Base-by-base conservation (phyloP, 1,139 yeast species). In the Candida mesenterica region DNA sequence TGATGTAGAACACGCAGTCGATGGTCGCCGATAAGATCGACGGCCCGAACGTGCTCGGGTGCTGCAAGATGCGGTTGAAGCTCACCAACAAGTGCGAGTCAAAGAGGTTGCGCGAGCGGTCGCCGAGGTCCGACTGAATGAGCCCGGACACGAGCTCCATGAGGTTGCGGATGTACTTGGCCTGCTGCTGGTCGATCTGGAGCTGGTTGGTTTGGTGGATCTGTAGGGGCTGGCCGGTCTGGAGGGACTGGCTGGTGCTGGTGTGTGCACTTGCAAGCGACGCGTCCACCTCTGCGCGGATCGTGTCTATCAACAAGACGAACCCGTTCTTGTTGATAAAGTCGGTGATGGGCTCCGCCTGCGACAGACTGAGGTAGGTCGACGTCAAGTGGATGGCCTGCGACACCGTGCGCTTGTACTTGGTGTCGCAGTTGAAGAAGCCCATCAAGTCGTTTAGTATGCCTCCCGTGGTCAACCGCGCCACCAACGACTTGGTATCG, bases 91-190 rank as follows among this genome's bases (percentile, higher is more conserved):
- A 65, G 1, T 92, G 81, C 0, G 97, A 86, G 53, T 90, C 97
- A 51, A 88, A 85, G 36, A 90, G 61, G 45, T 87, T 88, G 52
- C 96, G 77, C 45, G 88, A 75, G 39, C 95, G 72, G 55, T 89
- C 97, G 22, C 95, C 95, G 13, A 85, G 75, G 38, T 87, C 88
- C 24, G 82, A 73, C 40, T 77, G 79, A 30, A 90, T 71, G 32
- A 89, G 64, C 42, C 80, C 76, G 14, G 79, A 63, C 0, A 82
- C 79, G 28, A 89, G 71, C 42, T 79, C 83, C 52, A 88, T 60
- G 39, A 77, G 53, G 32, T 75, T 71, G 37, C 76, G 63, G 19
- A 82, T 65, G 43, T 73, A 72, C 30, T 76, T 78, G 4, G 85
- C 79, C 48, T 86, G 89, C 44, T 80, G 69, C 49, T 77, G 82